Conservation (phyloP, 2,329 filamentous ascomycete genomes). For the Sporothrix brunneoviolacea region DNA sequence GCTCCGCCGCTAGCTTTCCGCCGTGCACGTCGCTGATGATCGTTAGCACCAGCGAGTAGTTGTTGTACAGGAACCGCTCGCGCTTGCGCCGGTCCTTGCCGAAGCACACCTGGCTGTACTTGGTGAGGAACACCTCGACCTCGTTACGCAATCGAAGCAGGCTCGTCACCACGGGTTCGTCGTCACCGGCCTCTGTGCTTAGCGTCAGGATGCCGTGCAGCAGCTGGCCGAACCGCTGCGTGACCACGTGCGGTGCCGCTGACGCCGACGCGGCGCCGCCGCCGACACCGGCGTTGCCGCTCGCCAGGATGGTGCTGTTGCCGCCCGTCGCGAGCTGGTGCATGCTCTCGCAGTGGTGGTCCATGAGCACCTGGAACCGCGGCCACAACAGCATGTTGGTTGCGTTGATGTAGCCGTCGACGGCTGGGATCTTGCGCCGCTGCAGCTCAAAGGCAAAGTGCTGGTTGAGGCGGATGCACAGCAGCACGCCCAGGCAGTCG, state of each 20-base stretch:
- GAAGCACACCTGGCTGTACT: constrained; percentile 63
- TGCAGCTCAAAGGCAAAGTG: constrained; percentile 92
- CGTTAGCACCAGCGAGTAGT: constrained; percentile 89
- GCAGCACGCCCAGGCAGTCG: constrained; percentile 77
- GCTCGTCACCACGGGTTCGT: constrained; percentile 83
- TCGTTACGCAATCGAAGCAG: constrained; percentile 70
- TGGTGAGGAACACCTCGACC: constrained; percentile 74
- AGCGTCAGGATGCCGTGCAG: constrained; percentile 76
- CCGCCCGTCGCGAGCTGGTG: constrained; percentile 49
- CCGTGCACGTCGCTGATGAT: constrained; percentile 69
- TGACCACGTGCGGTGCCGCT: constrained; percentile 82
- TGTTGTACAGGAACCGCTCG: constrained; percentile 88
- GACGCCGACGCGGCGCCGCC: constrained; percentile 50
- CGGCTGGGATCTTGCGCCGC: constrained; percentile 78
- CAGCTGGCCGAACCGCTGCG: constrained; percentile 92
- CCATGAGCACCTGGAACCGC: constrained; percentile 88
- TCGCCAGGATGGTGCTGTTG: not conserved
- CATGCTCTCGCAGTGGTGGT: constrained; percentile 83
- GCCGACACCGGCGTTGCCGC: constrained; percentile 26
- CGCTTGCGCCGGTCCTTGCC: constrained; percentile 69
- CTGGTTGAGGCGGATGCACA: constrained; percentile 92
- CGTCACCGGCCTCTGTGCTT: constrained; percentile 85
- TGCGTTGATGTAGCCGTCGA: constrained; percentile 87
- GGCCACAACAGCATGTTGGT: constrained; percentile 97
- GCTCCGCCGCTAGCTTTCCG: constrained; percentile 67